Evolutionary conservation across 2,329 filamentous ascomycete genomes (phyloP).

Genomic region (Fusarium nurragi): DNA sequence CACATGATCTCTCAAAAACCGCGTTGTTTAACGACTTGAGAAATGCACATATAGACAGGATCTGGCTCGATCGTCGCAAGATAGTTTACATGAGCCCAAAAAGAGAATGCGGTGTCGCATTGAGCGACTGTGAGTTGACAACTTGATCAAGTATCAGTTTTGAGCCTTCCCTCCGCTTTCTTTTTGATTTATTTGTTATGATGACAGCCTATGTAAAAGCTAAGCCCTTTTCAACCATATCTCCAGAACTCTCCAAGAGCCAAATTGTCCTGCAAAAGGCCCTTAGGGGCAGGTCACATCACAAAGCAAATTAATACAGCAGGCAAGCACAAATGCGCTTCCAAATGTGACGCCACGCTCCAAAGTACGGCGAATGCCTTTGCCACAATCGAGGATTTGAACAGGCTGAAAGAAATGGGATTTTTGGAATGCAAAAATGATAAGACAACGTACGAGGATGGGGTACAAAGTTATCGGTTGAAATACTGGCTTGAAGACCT

Average conservation of each 20-base stretch:
- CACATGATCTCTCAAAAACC: slow-evolving; percentile 13
- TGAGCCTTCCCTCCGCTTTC: slow-evolving; percentile 12
- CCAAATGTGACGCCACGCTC: background rate
- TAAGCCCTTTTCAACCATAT: background rate
- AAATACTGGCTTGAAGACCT: background rate
- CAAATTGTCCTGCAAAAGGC: background rate
- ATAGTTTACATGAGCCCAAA: slow-evolving; percentile 28
- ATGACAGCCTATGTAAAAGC: background rate
- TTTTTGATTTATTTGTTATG: slow-evolving; percentile 33
- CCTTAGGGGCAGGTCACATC: background rate
- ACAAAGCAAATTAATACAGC: background rate
- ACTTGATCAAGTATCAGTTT: slow-evolving; percentile 35
- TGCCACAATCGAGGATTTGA: background rate
- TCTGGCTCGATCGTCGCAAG: slow-evolving; percentile 29
- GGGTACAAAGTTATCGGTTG: background rate
- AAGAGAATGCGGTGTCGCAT: slow-evolving; percentile 29
- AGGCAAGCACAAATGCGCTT: background rate
- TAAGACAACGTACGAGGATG: background rate
- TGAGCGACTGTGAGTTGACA: slow-evolving; percentile 26
- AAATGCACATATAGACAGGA: slow-evolving; percentile 35
- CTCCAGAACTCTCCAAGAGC: background rate
- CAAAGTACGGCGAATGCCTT: background rate
- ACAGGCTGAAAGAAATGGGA: background rate
- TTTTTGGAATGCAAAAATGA: background rate
- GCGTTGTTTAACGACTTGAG: slow-evolving; percentile 13